Evolutionary conservation across 768 basidiomycete genomes (phyloP), one percentile per base, ranked within the genome.

Genomic region (Sutorius australiensis): DNA sequence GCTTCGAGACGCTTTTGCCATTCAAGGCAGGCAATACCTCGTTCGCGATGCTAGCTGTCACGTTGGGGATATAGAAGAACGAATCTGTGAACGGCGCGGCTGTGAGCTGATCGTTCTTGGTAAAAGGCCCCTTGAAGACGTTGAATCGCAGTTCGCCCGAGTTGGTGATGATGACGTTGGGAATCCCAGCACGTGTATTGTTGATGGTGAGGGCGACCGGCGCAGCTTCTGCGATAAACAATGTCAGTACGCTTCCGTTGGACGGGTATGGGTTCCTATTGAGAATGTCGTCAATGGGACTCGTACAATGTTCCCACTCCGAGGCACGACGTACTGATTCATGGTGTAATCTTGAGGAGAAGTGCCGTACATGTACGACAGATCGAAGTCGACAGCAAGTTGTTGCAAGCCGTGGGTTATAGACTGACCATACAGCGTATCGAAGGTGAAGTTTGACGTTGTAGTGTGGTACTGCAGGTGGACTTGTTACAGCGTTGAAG

Each of bases 41-140:
- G 13, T 71, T 77, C 5, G 84, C 88, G 31, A 80, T 65, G 24
- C 70, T 64, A 14, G 80, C 67, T 0, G 77, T 66, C 33, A 91
- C 73, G 40, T 78, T 70, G 6, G 83, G 69, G 51, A 91, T 77
- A 67, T 76, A 90, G 19, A 79, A 55, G 74, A 89, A 88, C 9
- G 72, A 54, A 61, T 91, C 82, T 0, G 72, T 67, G 63, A 87
- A 93, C 0, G 91, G 88, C 6, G 80, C 83, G 2, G 80, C 80
- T 0, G 87, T 87, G 41, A 92, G 77, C 59, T 90, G 84, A 66
- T 93, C 89, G 65, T 92, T 88, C 66, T 82, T 82, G 30, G 85
- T 86, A 71, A 93, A 92, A 3, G 81, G 61, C 2, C 90, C 90
- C 2, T 75, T 59, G 62, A 81, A 83, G 46, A 91, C 67, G 59